Evolutionary conservation across 2,329 filamentous ascomycete species (phyloP), one percentile per base, ranked within the genome.

Genomic region (Fusarium anguioides): DNA sequence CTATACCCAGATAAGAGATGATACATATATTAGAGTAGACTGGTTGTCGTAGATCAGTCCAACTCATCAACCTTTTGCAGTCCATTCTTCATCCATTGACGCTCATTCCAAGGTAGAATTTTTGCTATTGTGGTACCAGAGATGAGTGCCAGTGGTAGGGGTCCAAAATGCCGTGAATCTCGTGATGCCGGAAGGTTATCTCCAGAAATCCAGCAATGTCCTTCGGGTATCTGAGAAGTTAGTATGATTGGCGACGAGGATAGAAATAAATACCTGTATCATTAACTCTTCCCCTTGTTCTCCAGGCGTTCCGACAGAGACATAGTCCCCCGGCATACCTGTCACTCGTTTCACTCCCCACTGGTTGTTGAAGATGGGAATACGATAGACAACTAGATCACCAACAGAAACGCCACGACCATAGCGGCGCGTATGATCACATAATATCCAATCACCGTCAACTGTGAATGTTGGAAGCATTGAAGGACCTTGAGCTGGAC

Each of bases 181-280:
- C 93, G 83, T 23, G 94, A 97, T 73, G 87, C 91, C 5, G 88
- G 84, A 63, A 97, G 75, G 77, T 98, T 98, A 78, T 99, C 96
- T 4, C 96, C 96, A 4, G 89, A 87, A 8, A 97, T 82, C 88
- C 93, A 98, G 73, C 94, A 96, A 82, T 99, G 96, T 3, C 96
- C 96, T 74, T 91, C 84, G 0, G 96, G 96, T 17, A 99, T 88
- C 92, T 96, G 73, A 54, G 5, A 14, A 20, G 47, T 72, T 24
- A 72, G 66, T 17, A 5, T 35, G 10, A 6, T 15, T 10, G 10
- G 20, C 1, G 29, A 6, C 8, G 15, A 8, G n/a, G 5, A 18
- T 5, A 8, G 17, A 11, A 17, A 10, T 0, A 27, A 27, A 17
- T 73, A 92, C 91, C 83, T 91, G 88, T 18, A 93, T 84, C 86